These are phyloP conservation scores for Solioccasus polychromus DNA, from an alignment of 768 basidiomycete species.

Conservation along the genomic window DNA sequence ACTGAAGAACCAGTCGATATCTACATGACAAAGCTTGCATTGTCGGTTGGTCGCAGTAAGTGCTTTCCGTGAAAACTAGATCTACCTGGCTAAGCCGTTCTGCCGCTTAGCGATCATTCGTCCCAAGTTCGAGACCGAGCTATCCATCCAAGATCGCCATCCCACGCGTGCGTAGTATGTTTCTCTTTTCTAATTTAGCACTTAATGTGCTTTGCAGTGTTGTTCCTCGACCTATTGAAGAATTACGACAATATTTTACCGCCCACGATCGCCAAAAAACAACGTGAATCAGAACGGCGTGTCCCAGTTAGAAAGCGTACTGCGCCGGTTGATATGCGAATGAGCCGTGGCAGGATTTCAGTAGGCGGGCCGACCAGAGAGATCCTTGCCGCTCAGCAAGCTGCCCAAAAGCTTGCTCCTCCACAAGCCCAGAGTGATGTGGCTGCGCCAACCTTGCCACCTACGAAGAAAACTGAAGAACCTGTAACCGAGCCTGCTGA, in stretches of 20 bases:
- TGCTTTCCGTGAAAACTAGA: slow-evolving; percentile 6
- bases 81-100: not conserved
- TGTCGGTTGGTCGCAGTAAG: slow-evolving; percentile 85
- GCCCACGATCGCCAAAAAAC: slow-evolving; percentile 79
- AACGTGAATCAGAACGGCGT: slow-evolving; percentile 82
- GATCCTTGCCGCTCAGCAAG: slow-evolving; percentile 67
- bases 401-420: slow-evolving; percentile 52
- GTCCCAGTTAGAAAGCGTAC: slow-evolving; percentile 84
- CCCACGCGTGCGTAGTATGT: slow-evolving; percentile 54
- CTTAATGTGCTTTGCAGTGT: slow-evolving; percentile 40
- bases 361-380: slow-evolving; percentile 68
- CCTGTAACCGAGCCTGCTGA: slow-evolving; percentile 13
- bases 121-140: slow-evolving; percentile 76
- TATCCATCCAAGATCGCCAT: slow-evolving; percentile 91
- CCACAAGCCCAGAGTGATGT: slow-evolving; percentile 17
- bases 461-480: slow-evolving; percentile 17
- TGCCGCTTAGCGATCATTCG: slow-evolving; percentile 63
- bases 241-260: slow-evolving; percentile 75
- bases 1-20: slow-evolving; percentile 73
- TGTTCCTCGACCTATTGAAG: slow-evolving; percentile 83
- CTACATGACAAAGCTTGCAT: slow-evolving; percentile 82
- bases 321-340: slow-evolving; percentile 82
- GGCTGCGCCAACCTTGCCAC: slow-evolving; percentile 14
- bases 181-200: not conserved
- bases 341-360: slow-evolving; percentile 75